Base-by-base conservation (phyloP, 2,329 filamentous ascomycete genomes). In the Teratosphaeria gauchensis region DNA sequence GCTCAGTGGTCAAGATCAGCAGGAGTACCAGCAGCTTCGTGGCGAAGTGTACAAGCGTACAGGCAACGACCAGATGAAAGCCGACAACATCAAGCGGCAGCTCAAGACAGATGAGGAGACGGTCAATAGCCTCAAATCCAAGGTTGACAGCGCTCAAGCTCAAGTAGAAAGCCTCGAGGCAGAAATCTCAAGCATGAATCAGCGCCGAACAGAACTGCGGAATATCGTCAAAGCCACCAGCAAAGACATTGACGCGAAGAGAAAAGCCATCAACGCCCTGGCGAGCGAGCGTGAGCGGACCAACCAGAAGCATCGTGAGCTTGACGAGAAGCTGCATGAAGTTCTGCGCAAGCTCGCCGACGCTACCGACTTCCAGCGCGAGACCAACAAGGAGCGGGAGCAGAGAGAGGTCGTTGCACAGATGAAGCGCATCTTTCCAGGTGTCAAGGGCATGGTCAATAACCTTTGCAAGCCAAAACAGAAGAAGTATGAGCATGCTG, bases 381-480 rank as follows among this genome's bases (percentile, higher is more conserved):
- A 96, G 72, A 94, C 85, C 65, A 88, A 92, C 67, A 89, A 85
- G 69, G 92, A 97, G 69, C 76, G 83, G 30, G 81, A 85, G 60
- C 85, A 87, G 68, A 90, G 90, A 67, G 92, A 96, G 70, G 88
- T 90, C 69, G 86, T 97, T 35, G 85, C 86, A 11, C 86, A 89
- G 33, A 80, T 99, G 68, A 96, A 95, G 73, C 87, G 91, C 56
- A 88, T 96, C 63, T 96, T 91, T 67, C 90, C 91, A 1, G 92
- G 92, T 53, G 92, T 99, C 52, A 89, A 89, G 65, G 94, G 94
- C 21, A 86, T 92, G 53, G 84, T 97, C 53, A 90, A 90, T 62
- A 90, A 96, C 64, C 82, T 99, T 51, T 96, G 94, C 77, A 92
- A 90, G 64, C 92, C 94, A 1, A 97, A 96, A 74, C 90, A 96